Conservation (phyloP, 2,329 filamentous ascomycete genomes). For the Teratosphaeria pseudoeucalypti region DNA sequence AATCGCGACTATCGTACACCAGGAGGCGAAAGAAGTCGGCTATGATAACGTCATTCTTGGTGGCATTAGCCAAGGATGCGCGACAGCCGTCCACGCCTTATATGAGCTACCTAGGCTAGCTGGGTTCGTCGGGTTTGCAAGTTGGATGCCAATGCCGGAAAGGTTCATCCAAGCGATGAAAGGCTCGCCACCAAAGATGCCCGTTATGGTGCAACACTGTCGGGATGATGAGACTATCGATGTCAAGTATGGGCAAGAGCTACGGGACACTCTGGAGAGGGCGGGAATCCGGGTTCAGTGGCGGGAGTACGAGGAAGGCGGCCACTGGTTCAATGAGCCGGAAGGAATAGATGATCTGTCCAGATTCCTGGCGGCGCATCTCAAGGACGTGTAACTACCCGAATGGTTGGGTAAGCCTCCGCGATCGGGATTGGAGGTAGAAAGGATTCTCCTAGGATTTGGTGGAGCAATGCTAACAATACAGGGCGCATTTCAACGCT, state of each 20-base stretch:
- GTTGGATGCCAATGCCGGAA: constrained; percentile 10
- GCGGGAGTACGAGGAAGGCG: not conserved
- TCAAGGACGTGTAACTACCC: not conserved
- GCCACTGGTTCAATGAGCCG: not conserved
- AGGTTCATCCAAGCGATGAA: not conserved
- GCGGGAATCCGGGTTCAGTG: not conserved
- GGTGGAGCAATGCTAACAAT: no score
- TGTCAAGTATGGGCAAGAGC: not conserved
- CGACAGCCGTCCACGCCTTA: constrained; percentile 9
- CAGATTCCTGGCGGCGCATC: not conserved
- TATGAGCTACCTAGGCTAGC: constrained; percentile 8
- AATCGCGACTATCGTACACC: constrained; percentile 1
- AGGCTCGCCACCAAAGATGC: not conserved
- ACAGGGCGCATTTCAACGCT: no score
- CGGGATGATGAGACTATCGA: not conserved
- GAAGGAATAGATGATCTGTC: not conserved
- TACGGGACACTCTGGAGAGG: not conserved
- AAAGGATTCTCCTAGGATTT: no score
- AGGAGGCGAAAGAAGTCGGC: constrained; percentile 11
- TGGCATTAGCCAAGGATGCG: constrained; percentile 17
- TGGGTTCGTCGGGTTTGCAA: constrained; percentile 13
- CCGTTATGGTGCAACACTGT: not conserved
- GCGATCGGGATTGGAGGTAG: no score
- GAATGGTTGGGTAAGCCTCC: no score
- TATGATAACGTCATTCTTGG: constrained; percentile 8